A percentile compares a stretch with the other conserved stretches of the same genome.
Evolutionary conservation across 2,329 filamentous ascomycete species (phyloP).

Genomic region (Massarina eburnea): DNA sequence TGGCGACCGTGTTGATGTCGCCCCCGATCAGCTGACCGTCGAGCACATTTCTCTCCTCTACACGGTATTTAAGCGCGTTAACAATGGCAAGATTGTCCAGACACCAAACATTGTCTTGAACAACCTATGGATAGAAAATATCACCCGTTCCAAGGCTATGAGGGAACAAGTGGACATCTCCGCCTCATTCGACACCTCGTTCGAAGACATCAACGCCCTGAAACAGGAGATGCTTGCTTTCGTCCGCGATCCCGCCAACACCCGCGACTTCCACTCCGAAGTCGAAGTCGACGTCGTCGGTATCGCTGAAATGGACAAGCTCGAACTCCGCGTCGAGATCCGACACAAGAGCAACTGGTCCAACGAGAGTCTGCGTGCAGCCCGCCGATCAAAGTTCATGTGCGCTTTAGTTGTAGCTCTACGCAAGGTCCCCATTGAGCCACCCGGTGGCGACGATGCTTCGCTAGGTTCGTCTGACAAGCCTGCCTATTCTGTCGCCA

Average conservation of each 20-base stretch:
- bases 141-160: slow-evolving; percentile 89
- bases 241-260: slow-evolving; percentile 80
- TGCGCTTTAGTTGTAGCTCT: slow-evolving; percentile 85
- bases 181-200: slow-evolving; percentile 81
- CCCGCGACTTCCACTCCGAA: slow-evolving; percentile 86
- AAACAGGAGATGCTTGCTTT: slow-evolving; percentile 84
- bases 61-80: slow-evolving; percentile 84
- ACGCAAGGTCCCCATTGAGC: slow-evolving; percentile 83
- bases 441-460: slow-evolving; percentile 70
- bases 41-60: slow-evolving; percentile 94
- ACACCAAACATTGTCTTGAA: slow-evolving; percentile 93
- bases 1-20: slow-evolving; percentile 87
- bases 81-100: slow-evolving; percentile 76
- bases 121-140: slow-evolving; percentile 91
- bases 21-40: slow-evolving; percentile 70
- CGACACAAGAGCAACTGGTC: slow-evolving; percentile 73
- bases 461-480: slow-evolving; percentile 66
- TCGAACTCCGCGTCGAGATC: slow-evolving; percentile 80
- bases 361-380: slow-evolving; percentile 76
- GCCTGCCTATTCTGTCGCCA: slow-evolving; percentile 77
- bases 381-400: slow-evolving; percentile 93
- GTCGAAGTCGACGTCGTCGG: slow-evolving; percentile 76
- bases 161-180: slow-evolving; percentile 78
- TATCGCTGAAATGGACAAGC: slow-evolving; percentile 83
- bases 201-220: slow-evolving; percentile 86